Percentiles rank a stretch among this genome's conserved stretches.
Evolutionary conservation across 352 stramenopile species (phyloP).

Genomic region (Elongisporangium anandrum): DNA sequence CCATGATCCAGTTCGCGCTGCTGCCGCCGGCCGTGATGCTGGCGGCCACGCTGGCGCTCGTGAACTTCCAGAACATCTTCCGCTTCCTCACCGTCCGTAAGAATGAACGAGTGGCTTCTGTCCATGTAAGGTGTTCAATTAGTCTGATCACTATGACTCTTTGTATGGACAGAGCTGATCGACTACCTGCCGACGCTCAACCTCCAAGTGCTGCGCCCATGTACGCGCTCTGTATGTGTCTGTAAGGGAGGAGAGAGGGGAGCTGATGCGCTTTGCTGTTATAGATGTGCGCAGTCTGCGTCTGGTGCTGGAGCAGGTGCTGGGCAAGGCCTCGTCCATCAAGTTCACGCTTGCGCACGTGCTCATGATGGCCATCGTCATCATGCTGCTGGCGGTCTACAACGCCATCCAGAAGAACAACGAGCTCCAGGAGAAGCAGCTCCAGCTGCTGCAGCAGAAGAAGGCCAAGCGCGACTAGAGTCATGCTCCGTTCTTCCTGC

Average conservation of each 20-base stretch:
- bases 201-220: slow-evolving; percentile 50
- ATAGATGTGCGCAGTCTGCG: slow-evolving; percentile 65
- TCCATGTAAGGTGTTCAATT: too few relatives aligned
- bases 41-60: slow-evolving; percentile 58
- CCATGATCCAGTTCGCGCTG: slow-evolving; percentile 57
- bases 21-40: slow-evolving; percentile 70
- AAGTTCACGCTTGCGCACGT: slow-evolving; percentile 83
- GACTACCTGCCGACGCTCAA: slow-evolving; percentile 67
- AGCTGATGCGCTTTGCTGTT: slow-evolving; percentile 6
- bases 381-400: slow-evolving; percentile 72
- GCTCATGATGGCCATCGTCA: slow-evolving; percentile 73
- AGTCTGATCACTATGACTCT: slow-evolving; percentile 1
- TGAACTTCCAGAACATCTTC: slow-evolving; percentile 80
- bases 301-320: slow-evolving; percentile 62
- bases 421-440: slow-evolving; percentile 60
- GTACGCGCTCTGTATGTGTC: too few relatives aligned
- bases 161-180: slow-evolving; percentile 35
- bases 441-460: slow-evolving; percentile 37
- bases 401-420: slow-evolving; percentile 75
- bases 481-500: too few relatives aligned
- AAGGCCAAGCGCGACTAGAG: slow-evolving; percentile 37
- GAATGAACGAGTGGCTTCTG: slow-evolving; percentile 2
- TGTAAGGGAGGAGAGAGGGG: slow-evolving; percentile 2
- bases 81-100: slow-evolving; percentile 57
- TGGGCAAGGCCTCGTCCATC: slow-evolving; percentile 71